Conservation (phyloP, 495 filamentous ascomycete species). For the Penicilliopsis zonata region DNA sequence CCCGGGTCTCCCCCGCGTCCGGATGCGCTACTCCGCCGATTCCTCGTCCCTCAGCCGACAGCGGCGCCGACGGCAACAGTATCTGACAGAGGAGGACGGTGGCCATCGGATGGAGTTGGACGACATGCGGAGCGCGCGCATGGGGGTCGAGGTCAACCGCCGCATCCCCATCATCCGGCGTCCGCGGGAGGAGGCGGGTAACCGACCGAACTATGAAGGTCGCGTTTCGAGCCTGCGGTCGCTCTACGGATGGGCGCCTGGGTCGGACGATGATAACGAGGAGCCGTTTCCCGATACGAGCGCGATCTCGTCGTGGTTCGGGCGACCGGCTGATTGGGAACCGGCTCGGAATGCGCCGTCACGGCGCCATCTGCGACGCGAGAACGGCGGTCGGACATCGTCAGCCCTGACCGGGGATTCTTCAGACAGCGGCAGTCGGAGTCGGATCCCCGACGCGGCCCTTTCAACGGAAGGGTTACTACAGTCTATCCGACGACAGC, state of each 20-base stretch:
- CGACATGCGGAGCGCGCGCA: slow-evolving; percentile 19
- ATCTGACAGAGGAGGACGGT: slow-evolving; percentile 17
- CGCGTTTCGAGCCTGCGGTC: slow-evolving; percentile 35
- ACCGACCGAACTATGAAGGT: slow-evolving; percentile 34
- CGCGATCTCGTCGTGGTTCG: slow-evolving; percentile 16
- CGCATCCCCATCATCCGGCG: slow-evolving; percentile 30
- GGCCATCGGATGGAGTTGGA: slow-evolving; percentile 32
- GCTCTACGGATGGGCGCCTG: slow-evolving; percentile 50
- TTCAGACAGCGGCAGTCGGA: slow-evolving; percentile 11
- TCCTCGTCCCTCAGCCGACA: slow-evolving; percentile 21
- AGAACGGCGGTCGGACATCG: slow-evolving; percentile 7
- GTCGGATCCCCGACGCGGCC: slow-evolving; percentile 9
- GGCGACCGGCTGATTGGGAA: slow-evolving; percentile 11
- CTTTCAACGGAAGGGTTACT: slow-evolving; percentile 30
- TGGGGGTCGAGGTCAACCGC: slow-evolving; percentile 27
- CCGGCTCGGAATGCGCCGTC: slow-evolving; percentile 9
- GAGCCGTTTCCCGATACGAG: slow-evolving; percentile 19
- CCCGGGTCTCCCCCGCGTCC: slow-evolving; percentile 44
- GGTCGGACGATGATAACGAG: slow-evolving; percentile 30
- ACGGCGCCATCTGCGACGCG: slow-evolving; percentile 17
- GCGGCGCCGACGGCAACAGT: slow-evolving; percentile 24
- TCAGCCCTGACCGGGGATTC: slow-evolving; percentile 7
- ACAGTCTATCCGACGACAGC: slow-evolving; percentile 37
- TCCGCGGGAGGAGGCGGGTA: slow-evolving; percentile 15
- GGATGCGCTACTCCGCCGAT: slow-evolving; percentile 19